These are phyloP conservation scores for Juglanconis sp. DNA, from an alignment of 2,329 filamentous ascomycete species.

Conservation along the genomic window DNA sequence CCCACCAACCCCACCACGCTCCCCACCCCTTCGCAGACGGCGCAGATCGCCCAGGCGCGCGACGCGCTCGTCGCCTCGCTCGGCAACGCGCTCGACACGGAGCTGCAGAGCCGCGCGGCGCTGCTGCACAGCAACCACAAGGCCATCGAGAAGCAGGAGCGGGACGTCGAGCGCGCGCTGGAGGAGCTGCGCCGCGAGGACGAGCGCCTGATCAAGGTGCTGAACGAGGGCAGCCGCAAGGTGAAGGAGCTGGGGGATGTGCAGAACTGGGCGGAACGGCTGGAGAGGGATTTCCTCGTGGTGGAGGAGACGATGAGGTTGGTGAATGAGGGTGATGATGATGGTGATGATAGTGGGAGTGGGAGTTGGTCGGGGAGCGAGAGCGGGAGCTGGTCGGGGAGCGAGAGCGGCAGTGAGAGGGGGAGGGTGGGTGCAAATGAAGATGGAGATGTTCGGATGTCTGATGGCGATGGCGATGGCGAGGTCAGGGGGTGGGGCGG, in stretches of 20 bases:
- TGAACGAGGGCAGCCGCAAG: constrained; percentile 57
- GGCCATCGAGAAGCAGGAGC: constrained; percentile 65
- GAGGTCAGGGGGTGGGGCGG: background rate
- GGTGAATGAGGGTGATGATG: constrained; percentile 36
- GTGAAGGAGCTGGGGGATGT: constrained; percentile 60
- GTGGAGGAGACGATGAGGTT: constrained; percentile 63
- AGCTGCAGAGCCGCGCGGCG: constrained; percentile 64
- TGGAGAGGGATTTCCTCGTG: constrained; percentile 65
- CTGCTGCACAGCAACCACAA: constrained; percentile 67
- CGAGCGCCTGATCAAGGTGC: constrained; percentile 62
- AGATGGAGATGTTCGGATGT: constrained; percentile 18
- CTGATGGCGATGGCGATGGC: background rate
- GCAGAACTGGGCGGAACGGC: constrained; percentile 69
- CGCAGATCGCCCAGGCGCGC: constrained; percentile 54
- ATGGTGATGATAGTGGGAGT: constrained; percentile 22
- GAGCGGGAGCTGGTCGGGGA: constrained; percentile 27
- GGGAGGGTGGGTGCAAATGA: constrained; percentile 20
- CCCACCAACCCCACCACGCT: constrained; percentile 32
- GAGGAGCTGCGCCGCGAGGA: constrained; percentile 60
- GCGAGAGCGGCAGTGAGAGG: constrained; percentile 17
- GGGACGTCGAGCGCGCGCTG: constrained; percentile 59
- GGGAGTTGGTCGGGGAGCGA: constrained; percentile 28
- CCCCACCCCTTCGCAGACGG: constrained; percentile 40
- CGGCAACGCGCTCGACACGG: constrained; percentile 66
- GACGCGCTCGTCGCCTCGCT: constrained; percentile 59